Evolutionary conservation across 208 protist species (phyloP).

Genomic region (Trypanosoma scelopori): DNA sequence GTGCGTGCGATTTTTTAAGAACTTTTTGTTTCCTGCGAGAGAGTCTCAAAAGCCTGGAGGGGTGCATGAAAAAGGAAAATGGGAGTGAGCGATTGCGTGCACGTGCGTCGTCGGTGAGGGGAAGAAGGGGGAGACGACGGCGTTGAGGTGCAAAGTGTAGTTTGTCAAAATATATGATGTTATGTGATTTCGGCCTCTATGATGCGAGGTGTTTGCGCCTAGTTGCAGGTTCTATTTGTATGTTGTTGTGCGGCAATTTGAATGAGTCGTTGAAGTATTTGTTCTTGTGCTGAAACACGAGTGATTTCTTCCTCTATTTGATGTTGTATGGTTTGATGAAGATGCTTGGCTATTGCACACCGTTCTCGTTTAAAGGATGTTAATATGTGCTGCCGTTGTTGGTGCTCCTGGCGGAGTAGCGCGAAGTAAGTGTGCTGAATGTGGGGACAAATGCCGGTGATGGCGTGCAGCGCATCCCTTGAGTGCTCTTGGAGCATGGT

Average conservation of each 20-base stretch:
- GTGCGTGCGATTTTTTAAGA: background rate
- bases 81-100: background rate
- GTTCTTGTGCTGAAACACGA: background rate
- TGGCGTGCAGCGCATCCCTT: conserved; percentile 9
- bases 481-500: conserved; percentile 14
- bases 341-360: background rate
- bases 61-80: background rate
- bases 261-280: background rate
- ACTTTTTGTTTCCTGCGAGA: background rate
- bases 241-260: too few species aligned
- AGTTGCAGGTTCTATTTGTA: too few species aligned
- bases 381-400: conserved; percentile 16
- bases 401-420: conserved; percentile 21
- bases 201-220: too few species aligned
- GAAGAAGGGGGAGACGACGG: too few species aligned
- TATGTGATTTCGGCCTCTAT: too few species aligned
- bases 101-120: too few species aligned
- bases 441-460: conserved; percentile 9
- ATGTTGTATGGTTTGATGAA: conserved; percentile 4
- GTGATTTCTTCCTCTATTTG: conserved; percentile 27
- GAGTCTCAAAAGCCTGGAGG: background rate
- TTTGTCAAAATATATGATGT: too few species aligned
- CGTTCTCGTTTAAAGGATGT: conserved; percentile 8
- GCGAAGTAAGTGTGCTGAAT: conserved; percentile 7
- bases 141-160: too few species aligned